Evolutionary conservation across 257 asterid genomes (phyloP).

Genomic region (Lantana camara): DNA sequence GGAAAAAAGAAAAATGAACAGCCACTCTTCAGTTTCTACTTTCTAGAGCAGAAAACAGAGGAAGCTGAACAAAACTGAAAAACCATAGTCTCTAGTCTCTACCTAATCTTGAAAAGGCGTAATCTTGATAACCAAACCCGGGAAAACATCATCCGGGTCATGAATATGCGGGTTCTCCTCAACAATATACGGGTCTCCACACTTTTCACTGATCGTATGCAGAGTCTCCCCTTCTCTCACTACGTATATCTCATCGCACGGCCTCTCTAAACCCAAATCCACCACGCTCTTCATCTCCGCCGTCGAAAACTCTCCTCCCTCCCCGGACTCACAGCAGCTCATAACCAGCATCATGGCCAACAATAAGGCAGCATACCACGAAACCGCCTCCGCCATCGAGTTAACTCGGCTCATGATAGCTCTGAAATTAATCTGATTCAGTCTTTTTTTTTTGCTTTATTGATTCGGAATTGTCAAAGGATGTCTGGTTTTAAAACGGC

Average conservation of each 20-base stretch:
- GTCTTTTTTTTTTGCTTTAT: not conserved
- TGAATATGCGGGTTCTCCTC: slow-evolving; percentile 93
- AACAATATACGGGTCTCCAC: slow-evolving; percentile 81
- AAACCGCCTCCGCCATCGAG: slow-evolving; percentile 52
- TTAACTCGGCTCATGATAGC: slow-evolving; percentile 41
- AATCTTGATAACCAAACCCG: slow-evolving; percentile 79
- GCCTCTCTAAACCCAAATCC: slow-evolving; percentile 5
- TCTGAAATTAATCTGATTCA: not conserved
- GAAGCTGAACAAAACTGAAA: not conserved
- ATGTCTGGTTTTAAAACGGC: not conserved
- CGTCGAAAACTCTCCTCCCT: slow-evolving; percentile 31
- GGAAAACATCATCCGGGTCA: slow-evolving; percentile 88
- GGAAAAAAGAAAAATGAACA: not conserved
- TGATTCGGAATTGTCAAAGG: slow-evolving; percentile 1
- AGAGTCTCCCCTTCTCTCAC: slow-evolving; percentile 83
- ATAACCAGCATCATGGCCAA: slow-evolving; percentile 54
- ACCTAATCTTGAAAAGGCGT: slow-evolving; percentile 49
- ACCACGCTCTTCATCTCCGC: not conserved
- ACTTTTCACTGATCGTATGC: slow-evolving; percentile 73
- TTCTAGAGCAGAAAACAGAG: not conserved
- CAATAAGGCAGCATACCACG: slow-evolving; percentile 59
- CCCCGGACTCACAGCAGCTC: slow-evolving; percentile 61
- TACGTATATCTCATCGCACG: slow-evolving; percentile 78
- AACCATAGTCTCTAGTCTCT: not conserved
- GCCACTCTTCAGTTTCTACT: not conserved